Conservation (phyloP, 495 filamentous ascomycete species). For the Xylaria castorea region DNA sequence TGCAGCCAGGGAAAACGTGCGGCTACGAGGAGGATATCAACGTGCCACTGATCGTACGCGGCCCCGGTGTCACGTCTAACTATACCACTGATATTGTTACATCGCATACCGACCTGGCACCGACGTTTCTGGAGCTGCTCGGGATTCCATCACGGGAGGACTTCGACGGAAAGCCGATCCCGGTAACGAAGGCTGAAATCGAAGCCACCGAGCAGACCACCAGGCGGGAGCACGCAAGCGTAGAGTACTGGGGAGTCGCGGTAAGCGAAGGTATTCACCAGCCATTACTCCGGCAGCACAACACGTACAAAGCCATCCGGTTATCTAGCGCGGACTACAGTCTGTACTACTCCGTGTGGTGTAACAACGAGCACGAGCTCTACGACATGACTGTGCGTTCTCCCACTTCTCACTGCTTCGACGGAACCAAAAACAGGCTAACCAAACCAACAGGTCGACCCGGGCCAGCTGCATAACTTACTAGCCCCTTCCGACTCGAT, state of each 20-base stretch:
- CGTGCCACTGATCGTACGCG: constrained; percentile 66
- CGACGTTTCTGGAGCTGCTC: constrained; percentile 63
- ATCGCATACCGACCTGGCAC: constrained; percentile 70
- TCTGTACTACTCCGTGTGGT: constrained; percentile 68
- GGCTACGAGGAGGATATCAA: constrained; percentile 74
- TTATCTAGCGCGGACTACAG: constrained; percentile 58
- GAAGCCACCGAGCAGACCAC: constrained; percentile 29
- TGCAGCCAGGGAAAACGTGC: constrained; percentile 70
- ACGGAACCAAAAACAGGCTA: not conserved
- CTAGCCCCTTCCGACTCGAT: constrained; percentile 36
- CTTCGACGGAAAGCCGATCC: constrained; percentile 63
- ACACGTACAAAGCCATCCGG: constrained; percentile 65
- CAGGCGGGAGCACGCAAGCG: constrained; percentile 62
- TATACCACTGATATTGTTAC: constrained; percentile 58
- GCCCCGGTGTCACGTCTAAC: constrained; percentile 58
- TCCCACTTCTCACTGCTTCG: not conserved
- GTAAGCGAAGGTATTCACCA: constrained; percentile 54
- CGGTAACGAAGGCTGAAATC: constrained; percentile 39
- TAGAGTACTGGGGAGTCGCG: constrained; percentile 65
- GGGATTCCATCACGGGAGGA: constrained; percentile 53
- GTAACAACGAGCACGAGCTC: constrained; percentile 65
- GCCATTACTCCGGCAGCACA: constrained; percentile 40
- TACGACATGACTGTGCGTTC: constrained; percentile 61
- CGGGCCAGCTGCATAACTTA: constrained; percentile 62
- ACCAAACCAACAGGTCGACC: constrained; percentile 53